Evolutionary conservation across 306 rosid genomes (phyloP).

Genomic region (Quercus engelmannii): DNA sequence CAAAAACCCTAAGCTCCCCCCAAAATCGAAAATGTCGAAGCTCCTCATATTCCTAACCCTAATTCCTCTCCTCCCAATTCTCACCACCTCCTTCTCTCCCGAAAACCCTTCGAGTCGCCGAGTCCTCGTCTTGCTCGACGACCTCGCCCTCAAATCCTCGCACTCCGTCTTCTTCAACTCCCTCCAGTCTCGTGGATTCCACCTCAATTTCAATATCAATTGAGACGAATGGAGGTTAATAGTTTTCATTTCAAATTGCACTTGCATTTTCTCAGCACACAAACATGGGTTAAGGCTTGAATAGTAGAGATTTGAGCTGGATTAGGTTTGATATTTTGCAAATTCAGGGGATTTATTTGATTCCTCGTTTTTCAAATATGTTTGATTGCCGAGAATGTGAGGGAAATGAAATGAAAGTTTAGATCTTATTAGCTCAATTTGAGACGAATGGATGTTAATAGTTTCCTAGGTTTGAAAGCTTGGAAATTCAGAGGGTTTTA

Average conservation of each 20-base stretch:
- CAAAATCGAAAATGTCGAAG: slow-evolving; percentile 54
- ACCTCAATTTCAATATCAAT: slow-evolving; percentile 74
- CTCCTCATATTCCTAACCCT: slow-evolving; percentile 43
- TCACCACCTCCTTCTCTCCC: slow-evolving; percentile 62
- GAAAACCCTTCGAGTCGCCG: slow-evolving; percentile 75
- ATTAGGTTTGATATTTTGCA: not conserved
- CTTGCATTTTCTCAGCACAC: not conserved
- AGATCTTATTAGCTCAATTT: not conserved
- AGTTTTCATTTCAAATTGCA: not conserved
- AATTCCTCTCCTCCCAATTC: slow-evolving; percentile 49
- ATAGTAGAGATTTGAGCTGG: not conserved
- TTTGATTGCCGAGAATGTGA: too few relatives aligned
- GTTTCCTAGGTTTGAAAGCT: too few relatives aligned
- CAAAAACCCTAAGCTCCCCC: slow-evolving; percentile 9
- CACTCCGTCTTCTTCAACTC: slow-evolving; percentile 83
- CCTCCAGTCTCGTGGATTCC: slow-evolving; percentile 83
- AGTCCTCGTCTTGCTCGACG: slow-evolving; percentile 82
- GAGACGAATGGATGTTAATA: too few relatives aligned
- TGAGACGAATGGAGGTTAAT: not conserved
- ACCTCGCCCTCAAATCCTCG: slow-evolving; percentile 76
- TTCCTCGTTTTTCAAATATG: too few relatives aligned
- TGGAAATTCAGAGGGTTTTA: too few relatives aligned
- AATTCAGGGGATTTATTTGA: not conserved
- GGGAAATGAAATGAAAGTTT: not conserved
- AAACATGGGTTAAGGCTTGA: not conserved